These are phyloP conservation scores for Malus orientalis DNA, from an alignment of 306 rosid genomes.

Conservation along the genomic window DNA sequence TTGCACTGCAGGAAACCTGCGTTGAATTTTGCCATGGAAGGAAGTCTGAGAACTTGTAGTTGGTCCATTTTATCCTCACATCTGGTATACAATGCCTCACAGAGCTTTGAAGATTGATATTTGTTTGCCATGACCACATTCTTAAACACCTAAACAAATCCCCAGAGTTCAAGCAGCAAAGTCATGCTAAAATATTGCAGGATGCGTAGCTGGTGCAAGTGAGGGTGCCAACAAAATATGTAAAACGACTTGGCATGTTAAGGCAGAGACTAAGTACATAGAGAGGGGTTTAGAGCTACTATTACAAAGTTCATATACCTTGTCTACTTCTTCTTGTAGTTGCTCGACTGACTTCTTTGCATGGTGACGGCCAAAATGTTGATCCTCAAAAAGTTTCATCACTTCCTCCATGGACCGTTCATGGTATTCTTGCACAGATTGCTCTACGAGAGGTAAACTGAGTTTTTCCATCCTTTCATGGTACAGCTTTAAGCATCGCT, in stretches of 20 bases:
- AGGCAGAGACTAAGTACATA: not conserved
- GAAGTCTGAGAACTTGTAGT: slow-evolving; percentile 86
- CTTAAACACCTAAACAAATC: slow-evolving; percentile 45
- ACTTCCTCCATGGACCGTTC: slow-evolving; percentile 40
- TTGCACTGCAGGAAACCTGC: slow-evolving; percentile 87
- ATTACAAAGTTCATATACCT: slow-evolving; percentile 34
- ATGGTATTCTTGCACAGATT: slow-evolving; percentile 53
- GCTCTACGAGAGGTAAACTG: slow-evolving; percentile 56
- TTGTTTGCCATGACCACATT: slow-evolving; percentile 56
- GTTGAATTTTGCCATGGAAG: slow-evolving; percentile 91
- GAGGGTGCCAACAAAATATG: not conserved
- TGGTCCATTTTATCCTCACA: slow-evolving; percentile 95
- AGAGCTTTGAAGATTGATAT: slow-evolving; percentile 79
- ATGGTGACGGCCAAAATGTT: slow-evolving; percentile 88
- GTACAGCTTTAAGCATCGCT: slow-evolving; percentile 73
- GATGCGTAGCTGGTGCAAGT: not conserved
- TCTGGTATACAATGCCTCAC: slow-evolving; percentile 66
- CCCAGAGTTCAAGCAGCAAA: slow-evolving; percentile 7
- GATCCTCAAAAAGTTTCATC: slow-evolving; percentile 62
- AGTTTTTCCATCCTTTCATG: slow-evolving; percentile 45
- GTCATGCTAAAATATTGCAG: not conserved
- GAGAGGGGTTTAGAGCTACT: not conserved
- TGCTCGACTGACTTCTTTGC: slow-evolving; percentile 74
- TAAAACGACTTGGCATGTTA: not conserved
- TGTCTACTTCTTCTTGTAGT: slow-evolving; percentile 72